Conservation (phyloP, 2,329 filamentous ascomycete species). For the Davidsoniella eucalypti region DNA sequence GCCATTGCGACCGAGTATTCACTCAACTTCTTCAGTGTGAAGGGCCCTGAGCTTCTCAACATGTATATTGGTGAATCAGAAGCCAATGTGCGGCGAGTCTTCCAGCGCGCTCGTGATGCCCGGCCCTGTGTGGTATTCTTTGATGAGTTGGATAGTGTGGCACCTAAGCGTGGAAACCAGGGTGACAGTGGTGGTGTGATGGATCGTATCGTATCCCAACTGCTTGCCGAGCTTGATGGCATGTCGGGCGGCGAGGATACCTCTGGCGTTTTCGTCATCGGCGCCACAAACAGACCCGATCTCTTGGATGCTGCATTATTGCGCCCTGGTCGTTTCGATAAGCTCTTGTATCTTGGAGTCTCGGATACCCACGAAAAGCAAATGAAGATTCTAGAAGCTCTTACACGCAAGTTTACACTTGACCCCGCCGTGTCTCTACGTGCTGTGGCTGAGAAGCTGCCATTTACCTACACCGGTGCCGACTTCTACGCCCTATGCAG, state of each 20-base stretch:
- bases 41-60: constrained; percentile 79
- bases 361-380: constrained; percentile 96
- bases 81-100: constrained; percentile 77
- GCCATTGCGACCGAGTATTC: constrained; percentile 89
- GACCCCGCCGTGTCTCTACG: constrained; percentile 61
- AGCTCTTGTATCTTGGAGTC: constrained; percentile 94
- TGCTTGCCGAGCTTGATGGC: constrained; percentile 87
- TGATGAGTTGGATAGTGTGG: constrained; percentile 82
- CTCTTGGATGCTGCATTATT: constrained; percentile 79
- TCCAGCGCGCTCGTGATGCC: constrained; percentile 73
- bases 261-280: constrained; percentile 90
- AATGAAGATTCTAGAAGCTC: constrained; percentile 77
- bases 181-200: constrained; percentile 95
- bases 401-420: constrained; percentile 91
- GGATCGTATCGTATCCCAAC: constrained; percentile 90
- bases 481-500: constrained; percentile 96
- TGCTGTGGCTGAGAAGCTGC: constrained; percentile 58
- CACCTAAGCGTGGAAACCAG: constrained; percentile 91
- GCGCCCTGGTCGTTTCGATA: constrained; percentile 84
- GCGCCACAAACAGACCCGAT: constrained; percentile 89
- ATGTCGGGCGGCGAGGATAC: constrained; percentile 53
- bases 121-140: constrained; percentile 86
- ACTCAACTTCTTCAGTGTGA: constrained; percentile 87
- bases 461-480: constrained; percentile 93
- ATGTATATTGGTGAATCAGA: constrained; percentile 96